These are phyloP conservation scores for Saccharomyces hybrid DNA, from an alignment of 1,139 yeast species.

Conservation along the genomic window DNA sequence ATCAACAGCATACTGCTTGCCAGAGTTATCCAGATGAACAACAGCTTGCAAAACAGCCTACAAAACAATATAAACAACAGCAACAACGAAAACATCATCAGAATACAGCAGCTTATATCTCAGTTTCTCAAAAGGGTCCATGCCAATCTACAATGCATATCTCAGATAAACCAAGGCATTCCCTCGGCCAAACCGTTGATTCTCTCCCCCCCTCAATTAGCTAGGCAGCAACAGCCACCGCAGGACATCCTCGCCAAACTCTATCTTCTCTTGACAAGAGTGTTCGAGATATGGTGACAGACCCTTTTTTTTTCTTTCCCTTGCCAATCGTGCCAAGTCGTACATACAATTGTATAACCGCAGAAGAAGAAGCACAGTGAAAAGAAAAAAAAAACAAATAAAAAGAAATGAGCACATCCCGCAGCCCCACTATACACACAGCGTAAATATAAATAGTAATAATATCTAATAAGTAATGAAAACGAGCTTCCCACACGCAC, in stretches of 20 bases:
- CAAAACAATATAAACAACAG: slow-evolving; percentile 10
- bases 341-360: not conserved
- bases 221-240: slow-evolving; percentile 16
- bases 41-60: slow-evolving; percentile 3
- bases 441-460: no score
- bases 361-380: not conserved
- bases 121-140: slow-evolving; percentile 30
- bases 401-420: no score
- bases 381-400: no score
- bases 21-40: slow-evolving; percentile 22
- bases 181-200: slow-evolving; percentile 24
- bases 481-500: no score
- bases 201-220: slow-evolving; percentile 24
- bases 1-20: slow-evolving; percentile 29
- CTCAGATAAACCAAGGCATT: slow-evolving; percentile 30
- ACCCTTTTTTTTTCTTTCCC: not conserved
- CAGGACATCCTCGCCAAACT: slow-evolving; percentile 29
- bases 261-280: slow-evolving; percentile 27
- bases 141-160: slow-evolving; percentile 31
- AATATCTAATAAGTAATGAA: no score
- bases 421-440: no score
- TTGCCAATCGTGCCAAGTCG: not conserved
- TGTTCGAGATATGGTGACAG: slow-evolving; percentile 30
- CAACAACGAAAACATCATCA: slow-evolving; percentile 3
- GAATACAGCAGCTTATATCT: slow-evolving; percentile 16